Conservation (phyloP, 2,329 filamentous ascomycete genomes). For the Rhytidhysteron rufulum region DNA sequence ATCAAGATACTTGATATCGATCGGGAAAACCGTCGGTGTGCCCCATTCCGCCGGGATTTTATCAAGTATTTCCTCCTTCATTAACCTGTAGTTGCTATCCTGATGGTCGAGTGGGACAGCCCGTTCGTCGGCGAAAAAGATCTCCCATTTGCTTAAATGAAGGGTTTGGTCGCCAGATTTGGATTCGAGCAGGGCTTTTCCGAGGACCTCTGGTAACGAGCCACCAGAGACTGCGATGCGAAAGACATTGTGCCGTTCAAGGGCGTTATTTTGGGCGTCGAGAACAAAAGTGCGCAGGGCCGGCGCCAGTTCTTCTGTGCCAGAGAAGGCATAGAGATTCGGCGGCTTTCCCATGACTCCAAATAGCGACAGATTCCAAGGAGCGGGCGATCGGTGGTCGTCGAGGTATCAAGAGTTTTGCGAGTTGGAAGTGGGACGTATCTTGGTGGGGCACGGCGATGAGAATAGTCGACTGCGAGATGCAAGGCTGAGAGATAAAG, state of each 20-base stretch:
- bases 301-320: constrained; percentile 65
- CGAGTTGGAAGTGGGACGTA: no score
- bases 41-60: constrained; percentile 70
- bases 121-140: constrained; percentile 98
- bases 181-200: constrained; percentile 70
- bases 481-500: no score
- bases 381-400: no score
- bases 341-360: constrained; percentile 42
- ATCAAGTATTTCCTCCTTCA: constrained; percentile 83
- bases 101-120: constrained; percentile 86
- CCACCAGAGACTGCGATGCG: constrained; percentile 92
- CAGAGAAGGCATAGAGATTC: constrained; percentile 76
- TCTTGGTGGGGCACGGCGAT: no score
- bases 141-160: constrained; percentile 86
- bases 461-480: no score
- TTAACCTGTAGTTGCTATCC: constrained; percentile 89
- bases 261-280: constrained; percentile 72
- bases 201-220: constrained; percentile 83
- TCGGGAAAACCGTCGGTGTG: constrained; percentile 71
- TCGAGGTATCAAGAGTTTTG: no score
- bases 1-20: constrained; percentile 65
- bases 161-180: constrained; percentile 58
- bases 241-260: constrained; percentile 78
- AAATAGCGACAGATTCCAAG: no score
- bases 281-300: constrained; percentile 81